Evolutionary conservation across 2,329 filamentous ascomycete genomes (phyloP), one percentile per base, ranked within the genome.

Genomic region (Sclerotinia minor): DNA sequence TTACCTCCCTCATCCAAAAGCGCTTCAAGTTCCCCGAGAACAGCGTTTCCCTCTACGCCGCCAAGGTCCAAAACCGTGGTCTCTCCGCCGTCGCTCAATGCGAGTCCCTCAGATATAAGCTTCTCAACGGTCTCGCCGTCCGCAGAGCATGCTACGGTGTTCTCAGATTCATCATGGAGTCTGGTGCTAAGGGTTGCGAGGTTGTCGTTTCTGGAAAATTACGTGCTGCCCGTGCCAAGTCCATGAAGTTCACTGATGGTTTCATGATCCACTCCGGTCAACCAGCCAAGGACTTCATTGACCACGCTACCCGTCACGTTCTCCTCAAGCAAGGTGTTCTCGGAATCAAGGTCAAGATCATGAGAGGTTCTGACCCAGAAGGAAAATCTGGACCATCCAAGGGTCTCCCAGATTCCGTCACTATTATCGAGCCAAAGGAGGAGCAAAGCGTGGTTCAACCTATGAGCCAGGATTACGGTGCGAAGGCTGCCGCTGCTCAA

Each of bases 181-280:
- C 87, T 77, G 95, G 95, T 80, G 95, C 95, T 83, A 99, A 99
- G 92, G 95, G 95, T 84, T 99, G 95, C 83, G 95, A 99, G 87
- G 95, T 99, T 76, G 95, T 99, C 81, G 95, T 99, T 77, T 97
- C 93, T 77, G 95, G 95, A 83, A 99, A 99, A 90, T 92, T 99
- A 78, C 91, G 95, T 81, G 95, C 95, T 82, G 95, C 95, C 79
- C 93, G 95, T 87, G 95, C 95, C 84, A 99, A 99, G 92, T 92
- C 88, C 86, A 99, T 99, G 95, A 99, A 99, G 91, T 99, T 99
- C 91, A 99, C 95, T 83, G 94, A 99, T 84, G 95, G 95, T 82
- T 99, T 99, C 92, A 99, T 99, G 95, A 99, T 99, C 85, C 95
- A 99, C 92, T 99, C 95, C 79, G 95, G 95, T 85, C 95, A 99